phyloP scores from a whole-genome alignment of 805 yeast species.

The Wickerhamiella azyma region DNA sequence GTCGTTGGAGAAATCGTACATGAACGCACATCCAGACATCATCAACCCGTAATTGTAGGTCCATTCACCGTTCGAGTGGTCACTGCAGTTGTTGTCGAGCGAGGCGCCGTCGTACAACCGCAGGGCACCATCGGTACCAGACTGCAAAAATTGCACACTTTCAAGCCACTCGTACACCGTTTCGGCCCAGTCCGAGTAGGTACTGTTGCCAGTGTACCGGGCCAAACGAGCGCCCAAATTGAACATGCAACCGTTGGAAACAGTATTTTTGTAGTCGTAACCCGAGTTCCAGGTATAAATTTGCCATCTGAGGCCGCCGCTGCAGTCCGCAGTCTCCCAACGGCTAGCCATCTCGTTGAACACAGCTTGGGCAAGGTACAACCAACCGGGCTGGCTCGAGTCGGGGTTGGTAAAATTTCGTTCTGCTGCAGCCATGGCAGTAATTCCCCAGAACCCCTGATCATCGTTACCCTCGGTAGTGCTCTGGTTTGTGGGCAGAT shows the following conservation, averaged over 20 bases:
- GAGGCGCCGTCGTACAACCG: constrained; percentile 63
- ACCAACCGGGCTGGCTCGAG: constrained; percentile 50
- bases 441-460: constrained; percentile 86
- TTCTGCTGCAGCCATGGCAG: constrained; percentile 75
- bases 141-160: constrained; percentile 35
- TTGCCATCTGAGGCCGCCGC: constrained; percentile 87
- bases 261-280: constrained; percentile 74
- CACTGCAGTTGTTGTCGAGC: constrained; percentile 34
- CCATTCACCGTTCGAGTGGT: constrained; percentile 47
- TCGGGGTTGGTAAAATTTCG: constrained; percentile 66
- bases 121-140: constrained; percentile 19
- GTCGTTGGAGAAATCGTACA: constrained; percentile 50
- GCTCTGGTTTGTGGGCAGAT: constrained; percentile 68
- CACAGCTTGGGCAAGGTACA: constrained; percentile 67
- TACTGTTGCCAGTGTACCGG: constrained; percentile 55
- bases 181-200: constrained; percentile 63
- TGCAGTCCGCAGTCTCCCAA: constrained; percentile 55
- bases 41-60: constrained; percentile 60
- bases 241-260: constrained; percentile 74
- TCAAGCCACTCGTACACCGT: constrained; percentile 63
- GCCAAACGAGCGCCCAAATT: constrained; percentile 73
- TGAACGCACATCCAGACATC: constrained; percentile 54
- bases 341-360: constrained; percentile 70
- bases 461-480: constrained; percentile 86
- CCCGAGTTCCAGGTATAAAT: constrained; percentile 82